A percentile compares a stretch with the other conserved stretches of the same genome.
These are phyloP conservation scores for Aspergillus novoparasiticus DNA, from an alignment of 2,329 filamentous ascomycete species.

Conservation along the genomic window DNA sequence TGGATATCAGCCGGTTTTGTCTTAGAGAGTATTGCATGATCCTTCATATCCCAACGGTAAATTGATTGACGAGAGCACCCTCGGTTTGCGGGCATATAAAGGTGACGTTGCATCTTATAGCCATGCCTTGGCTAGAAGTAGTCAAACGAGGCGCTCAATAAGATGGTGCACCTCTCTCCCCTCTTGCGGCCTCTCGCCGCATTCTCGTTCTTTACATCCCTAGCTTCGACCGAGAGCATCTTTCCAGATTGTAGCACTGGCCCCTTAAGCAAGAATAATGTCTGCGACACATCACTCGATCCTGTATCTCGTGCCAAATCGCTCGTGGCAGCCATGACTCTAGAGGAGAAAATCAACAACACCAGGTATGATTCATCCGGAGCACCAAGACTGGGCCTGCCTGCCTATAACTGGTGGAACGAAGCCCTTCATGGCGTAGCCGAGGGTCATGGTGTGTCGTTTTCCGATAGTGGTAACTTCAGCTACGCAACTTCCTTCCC, in stretches of 20 bases:
- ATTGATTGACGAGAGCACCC: too few species aligned
- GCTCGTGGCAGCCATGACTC: constrained; percentile 47
- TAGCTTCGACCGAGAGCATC: background rate
- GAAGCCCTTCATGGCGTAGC: constrained; percentile 66
- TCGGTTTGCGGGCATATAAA: background rate
- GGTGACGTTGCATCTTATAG: background rate
- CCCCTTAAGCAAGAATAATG: constrained; percentile 50
- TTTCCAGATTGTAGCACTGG: constrained; percentile 55
- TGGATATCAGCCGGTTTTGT: background rate
- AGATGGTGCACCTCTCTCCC: background rate
- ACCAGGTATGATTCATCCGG: constrained; percentile 51
- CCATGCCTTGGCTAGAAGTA: background rate
- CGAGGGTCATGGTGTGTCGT: constrained; percentile 49
- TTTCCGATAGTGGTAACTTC: constrained; percentile 54
- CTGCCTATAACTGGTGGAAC: constrained; percentile 63
- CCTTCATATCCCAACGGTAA: too few species aligned
- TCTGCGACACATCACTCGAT: constrained; percentile 50
- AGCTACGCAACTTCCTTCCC: constrained; percentile 61
- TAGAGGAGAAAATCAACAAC: constrained; percentile 57
- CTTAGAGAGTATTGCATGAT: background rate
- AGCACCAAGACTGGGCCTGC: constrained; percentile 56
- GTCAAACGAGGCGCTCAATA: background rate
- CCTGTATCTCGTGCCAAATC: constrained; percentile 44
- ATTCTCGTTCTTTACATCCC: background rate
- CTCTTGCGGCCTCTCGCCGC: background rate